Evolutionary conservation across 1,284 basidiomycete species (phyloP), one percentile per base, ranked within the genome.

Genomic region (Trametes polyzona): DNA sequence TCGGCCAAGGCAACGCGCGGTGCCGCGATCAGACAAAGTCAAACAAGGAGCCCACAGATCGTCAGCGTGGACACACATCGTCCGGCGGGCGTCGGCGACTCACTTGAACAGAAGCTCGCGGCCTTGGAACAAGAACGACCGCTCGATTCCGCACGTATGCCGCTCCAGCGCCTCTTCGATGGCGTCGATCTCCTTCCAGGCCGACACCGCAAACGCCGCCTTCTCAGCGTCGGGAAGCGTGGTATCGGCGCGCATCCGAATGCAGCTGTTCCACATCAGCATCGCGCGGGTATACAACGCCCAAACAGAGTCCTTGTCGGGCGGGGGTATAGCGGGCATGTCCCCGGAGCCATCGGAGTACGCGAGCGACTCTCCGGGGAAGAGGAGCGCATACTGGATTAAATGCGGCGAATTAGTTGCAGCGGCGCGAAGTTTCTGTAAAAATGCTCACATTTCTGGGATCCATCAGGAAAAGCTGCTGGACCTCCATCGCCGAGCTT

Each of bases 51-150:
- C 14, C 14, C 26, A 19, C 14, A 21, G 16, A 29, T 21, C 43
- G 37, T 55, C 46, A 55, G 46, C 39, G 23, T 47, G 14, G 24
- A 26, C 39, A 42, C 24, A 4, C 23, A 6, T 9, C 36, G 21
- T 7, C 16, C 16, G 17, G 10, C 14, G 33, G 7, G 17, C 16
- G 23, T 19, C 29, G 17, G 23, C n/a, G 12, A 73, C 87, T 70
- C 67, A 90, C 89, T 89, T 90, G 77, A 90, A 90, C 35, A 90
- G 74, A 65, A 83, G 87, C 65, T 91, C 90, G 48, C 88, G 77
- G 39, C 85, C 88, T 55, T 86, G 82, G 66, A 82, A 91, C 39
- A 91, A 74, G 63, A 83, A 88, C 2, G 85, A 78, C 56, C 82
- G 76, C 70, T 90, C 89, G 44, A 87, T 76, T 14, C 73, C 75